A percentile compares a stretch with the other conserved stretches of the same genome.
Conservation (phyloP, 192 early-diverging fungal genomes). For the Podila clonocystis region DNA sequence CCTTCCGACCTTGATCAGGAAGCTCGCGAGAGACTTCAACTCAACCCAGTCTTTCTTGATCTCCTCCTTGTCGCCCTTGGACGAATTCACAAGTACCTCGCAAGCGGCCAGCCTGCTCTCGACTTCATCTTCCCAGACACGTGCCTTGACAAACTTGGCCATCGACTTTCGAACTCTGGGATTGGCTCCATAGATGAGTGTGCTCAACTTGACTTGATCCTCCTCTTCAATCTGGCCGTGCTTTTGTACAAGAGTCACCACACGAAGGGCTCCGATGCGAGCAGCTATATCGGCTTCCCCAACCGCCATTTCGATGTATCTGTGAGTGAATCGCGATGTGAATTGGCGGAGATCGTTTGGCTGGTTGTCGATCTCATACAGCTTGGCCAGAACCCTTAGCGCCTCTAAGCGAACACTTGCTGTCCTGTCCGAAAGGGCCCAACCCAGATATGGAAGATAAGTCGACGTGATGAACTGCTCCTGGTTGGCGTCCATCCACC, state of each 20-base stretch:
- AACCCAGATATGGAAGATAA: conserved; percentile 88
- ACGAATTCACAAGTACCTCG: conserved; percentile 14
- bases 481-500: conserved; percentile 79
- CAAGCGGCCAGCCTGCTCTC: conserved; percentile 27
- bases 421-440: conserved; percentile 85
- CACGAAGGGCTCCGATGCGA: conserved; percentile 59
- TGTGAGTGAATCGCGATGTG: conserved; percentile 71
- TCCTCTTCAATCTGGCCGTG: conserved; percentile 71
- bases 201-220: conserved; percentile 67
- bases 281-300: conserved; percentile 69
- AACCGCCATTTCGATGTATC: conserved; percentile 82
- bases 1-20: conserved; percentile 54
- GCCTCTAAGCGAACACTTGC: conserved; percentile 77
- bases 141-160: conserved; percentile 66
- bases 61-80: conserved; percentile 2
- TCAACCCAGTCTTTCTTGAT: conserved; percentile 56
- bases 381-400: conserved; percentile 66
- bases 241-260: conserved; percentile 55
- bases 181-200: conserved; percentile 78
- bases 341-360: conserved; percentile 66
- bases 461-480: conserved; percentile 75
- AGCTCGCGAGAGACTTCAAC: conserved; percentile 56
- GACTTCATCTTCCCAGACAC: conserved; percentile 55
- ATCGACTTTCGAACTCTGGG: conserved; percentile 71
- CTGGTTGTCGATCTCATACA: conserved; percentile 68